Evolutionary conservation across 1,284 basidiomycete species (phyloP).

Genomic region (Puccinia brachypodii): DNA sequence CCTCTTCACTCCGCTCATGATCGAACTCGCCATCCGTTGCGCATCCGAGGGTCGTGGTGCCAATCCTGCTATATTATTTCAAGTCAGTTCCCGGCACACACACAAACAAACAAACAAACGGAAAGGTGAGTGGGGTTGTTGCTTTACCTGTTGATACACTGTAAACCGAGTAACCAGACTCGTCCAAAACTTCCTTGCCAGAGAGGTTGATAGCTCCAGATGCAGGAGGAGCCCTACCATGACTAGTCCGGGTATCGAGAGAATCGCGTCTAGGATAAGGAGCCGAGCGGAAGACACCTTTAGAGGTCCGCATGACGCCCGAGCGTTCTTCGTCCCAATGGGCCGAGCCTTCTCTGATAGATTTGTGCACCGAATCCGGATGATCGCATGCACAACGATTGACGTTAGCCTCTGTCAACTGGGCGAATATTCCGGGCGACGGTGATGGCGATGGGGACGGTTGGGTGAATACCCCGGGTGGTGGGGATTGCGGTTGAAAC

Average conservation of each 20-base stretch:
- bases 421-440: background rate
- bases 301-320: constrained; percentile 12
- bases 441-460: background rate
- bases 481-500: too few species aligned
- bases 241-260: background rate
- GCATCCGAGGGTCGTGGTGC: background rate
- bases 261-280: constrained; percentile 9
- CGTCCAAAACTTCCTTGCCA: background rate
- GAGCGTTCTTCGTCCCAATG: background rate
- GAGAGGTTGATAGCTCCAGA: background rate
- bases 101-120: background rate
- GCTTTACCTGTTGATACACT: constrained; percentile 32
- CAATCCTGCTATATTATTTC: background rate
- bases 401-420: constrained; percentile 17
- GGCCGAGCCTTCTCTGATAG: background rate
- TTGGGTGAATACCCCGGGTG: too few species aligned
- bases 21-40: background rate
- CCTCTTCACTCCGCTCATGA: background rate
- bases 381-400: background rate
- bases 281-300: background rate
- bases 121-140: too few species aligned
- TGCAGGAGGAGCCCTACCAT: background rate
- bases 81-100: background rate
- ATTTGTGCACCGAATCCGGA: background rate
- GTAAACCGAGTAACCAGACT: constrained; percentile 11